A percentile compares a stretch with the other conserved stretches of the same genome.
Conservation (phyloP, 768 basidiomycete genomes). For the Naematelia encephala region DNA sequence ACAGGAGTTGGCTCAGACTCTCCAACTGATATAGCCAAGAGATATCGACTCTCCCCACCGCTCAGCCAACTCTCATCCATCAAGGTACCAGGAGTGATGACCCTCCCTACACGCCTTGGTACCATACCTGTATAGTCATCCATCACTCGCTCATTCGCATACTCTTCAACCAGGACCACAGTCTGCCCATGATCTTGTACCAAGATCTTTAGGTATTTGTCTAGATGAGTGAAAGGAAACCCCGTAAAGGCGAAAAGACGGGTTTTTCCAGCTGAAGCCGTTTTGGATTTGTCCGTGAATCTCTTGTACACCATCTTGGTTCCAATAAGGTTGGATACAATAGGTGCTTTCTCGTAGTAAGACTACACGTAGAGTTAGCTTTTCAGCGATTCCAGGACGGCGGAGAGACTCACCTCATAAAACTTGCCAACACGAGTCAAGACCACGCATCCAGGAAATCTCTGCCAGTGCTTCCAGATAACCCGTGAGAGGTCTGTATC, state of each 20-base stretch:
- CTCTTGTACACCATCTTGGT: constrained; percentile 2
- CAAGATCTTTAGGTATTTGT: constrained; percentile 79
- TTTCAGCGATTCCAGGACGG: not conserved
- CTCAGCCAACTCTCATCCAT: constrained; percentile 87
- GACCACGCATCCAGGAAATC: constrained; percentile 82
- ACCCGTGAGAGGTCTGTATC: constrained; percentile 62
- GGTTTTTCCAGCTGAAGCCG: not conserved
- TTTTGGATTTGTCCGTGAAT: not conserved
- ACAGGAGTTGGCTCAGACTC: not conserved
- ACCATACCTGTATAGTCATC: constrained; percentile 12
- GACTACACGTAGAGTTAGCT: not conserved
- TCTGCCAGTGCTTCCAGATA: constrained; percentile 66
- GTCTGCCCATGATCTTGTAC: constrained; percentile 78
- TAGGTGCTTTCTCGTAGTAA: constrained; percentile 11
- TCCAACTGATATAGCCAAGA: constrained; percentile 62
- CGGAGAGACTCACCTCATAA: constrained; percentile 77
- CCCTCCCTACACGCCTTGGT: constrained; percentile 69
- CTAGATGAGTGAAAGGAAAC: constrained; percentile 78
- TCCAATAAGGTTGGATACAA: not conserved
- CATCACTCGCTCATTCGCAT: constrained; percentile 54
- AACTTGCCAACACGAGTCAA: constrained; percentile 92
- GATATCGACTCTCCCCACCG: constrained; percentile 82
- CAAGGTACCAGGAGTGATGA: constrained; percentile 90
- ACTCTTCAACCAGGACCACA: constrained; percentile 93
- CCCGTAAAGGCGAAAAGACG: constrained; percentile 67